Conservation (phyloP, 768 basidiomycete genomes). For the Hypsizygus marmoreus region DNA sequence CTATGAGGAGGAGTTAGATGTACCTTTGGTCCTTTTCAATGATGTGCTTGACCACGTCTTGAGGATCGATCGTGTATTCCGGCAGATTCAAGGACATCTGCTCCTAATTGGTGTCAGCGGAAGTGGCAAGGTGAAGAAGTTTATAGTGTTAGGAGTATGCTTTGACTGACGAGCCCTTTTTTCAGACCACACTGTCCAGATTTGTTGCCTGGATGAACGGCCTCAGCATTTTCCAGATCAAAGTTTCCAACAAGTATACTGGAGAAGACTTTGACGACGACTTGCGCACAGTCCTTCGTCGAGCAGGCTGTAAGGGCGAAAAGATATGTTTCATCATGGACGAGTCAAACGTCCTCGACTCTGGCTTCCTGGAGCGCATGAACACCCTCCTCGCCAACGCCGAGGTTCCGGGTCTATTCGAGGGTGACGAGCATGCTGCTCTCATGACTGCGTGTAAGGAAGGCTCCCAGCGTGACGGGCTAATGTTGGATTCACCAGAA, state of each 20-base stretch:
- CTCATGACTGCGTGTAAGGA: conserved; percentile 99
- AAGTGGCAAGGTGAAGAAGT: conserved; percentile 82
- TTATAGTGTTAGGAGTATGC: background rate
- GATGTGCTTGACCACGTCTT: conserved; percentile 98
- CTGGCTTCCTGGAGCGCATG: conserved; percentile 99
- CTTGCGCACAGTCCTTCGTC: conserved; percentile 89
- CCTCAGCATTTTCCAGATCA: conserved; percentile 98
- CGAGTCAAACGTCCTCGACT: conserved; percentile 98
- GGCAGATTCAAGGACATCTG: conserved; percentile 95
- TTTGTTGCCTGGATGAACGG: conserved; percentile 99
- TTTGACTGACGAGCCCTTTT: conserved; percentile 14
- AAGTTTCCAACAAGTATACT: conserved; percentile 98
- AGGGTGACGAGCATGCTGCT: conserved; percentile 98
- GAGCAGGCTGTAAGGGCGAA: conserved; percentile 97
- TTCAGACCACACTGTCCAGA: conserved; percentile 91
- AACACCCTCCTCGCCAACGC: conserved; percentile 98
- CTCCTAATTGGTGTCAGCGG: conserved; percentile 97
- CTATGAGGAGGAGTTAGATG: conserved; percentile 98
- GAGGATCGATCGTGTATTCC: conserved; percentile 97
- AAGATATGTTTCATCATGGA: conserved; percentile 99
- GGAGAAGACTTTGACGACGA: conserved; percentile 99
- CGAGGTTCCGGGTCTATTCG: conserved; percentile 99
- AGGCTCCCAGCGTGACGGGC: conserved; percentile 96
- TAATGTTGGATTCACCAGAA: conserved; percentile 98
- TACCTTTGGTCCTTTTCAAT: conserved; percentile 96